These are phyloP conservation scores for Paramecium pentaurelia DNA, from an alignment of 73 alveolate species.

Conservation along the genomic window DNA sequence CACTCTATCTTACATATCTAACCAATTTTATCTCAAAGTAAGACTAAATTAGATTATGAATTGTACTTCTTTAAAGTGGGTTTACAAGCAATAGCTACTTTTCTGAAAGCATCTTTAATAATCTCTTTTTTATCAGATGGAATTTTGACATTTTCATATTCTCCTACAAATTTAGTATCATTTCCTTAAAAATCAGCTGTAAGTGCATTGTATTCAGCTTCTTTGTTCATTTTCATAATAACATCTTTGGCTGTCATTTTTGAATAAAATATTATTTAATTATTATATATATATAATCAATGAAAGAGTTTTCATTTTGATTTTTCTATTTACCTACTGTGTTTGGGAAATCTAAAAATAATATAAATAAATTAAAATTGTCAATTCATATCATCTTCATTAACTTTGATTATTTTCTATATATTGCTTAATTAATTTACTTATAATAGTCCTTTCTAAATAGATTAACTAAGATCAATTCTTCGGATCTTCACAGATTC, in stretches of 20 bases:
- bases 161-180: conserved; percentile 4
- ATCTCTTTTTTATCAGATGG: conserved; percentile 3
- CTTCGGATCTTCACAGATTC: neutral
- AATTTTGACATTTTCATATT: conserved; percentile 15
- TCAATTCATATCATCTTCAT: conserved; percentile 13
- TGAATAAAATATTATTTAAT: neutral
- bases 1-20: conserved; percentile 25
- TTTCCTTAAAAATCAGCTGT: neutral
- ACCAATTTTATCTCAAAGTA: neutral
- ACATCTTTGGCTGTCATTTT: conserved; percentile 43
- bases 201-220: neutral
- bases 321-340: neutral
- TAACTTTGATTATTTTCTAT: neutral
- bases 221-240: neutral
- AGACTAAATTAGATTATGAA: neutral
- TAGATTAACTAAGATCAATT: neutral
- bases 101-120: conserved; percentile 19
- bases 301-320: neutral
- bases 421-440: neutral
- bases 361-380: neutral
- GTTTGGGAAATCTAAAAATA: neutral
- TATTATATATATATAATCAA: neutral
- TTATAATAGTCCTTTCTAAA: conserved; percentile 13
- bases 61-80: conserved; percentile 21
- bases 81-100: neutral